Base-by-base conservation (phyloP, 2,329 filamentous ascomycete genomes). In the Zymoseptoria brevis region DNA sequence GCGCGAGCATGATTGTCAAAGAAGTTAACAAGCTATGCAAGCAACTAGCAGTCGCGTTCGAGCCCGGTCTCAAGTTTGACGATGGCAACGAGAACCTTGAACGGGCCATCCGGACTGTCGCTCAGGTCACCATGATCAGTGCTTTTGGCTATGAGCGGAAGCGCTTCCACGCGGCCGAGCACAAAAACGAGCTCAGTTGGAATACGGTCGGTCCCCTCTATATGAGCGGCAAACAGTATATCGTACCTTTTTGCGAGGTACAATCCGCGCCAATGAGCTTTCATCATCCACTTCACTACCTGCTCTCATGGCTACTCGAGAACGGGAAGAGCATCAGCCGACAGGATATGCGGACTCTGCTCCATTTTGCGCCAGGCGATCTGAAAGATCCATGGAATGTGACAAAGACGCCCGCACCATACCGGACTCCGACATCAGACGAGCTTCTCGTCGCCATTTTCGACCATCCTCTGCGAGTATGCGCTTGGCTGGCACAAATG, bases 401-500 rank as follows among this genome's bases (percentile, higher is more conserved):
- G 19, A 64, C 59, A 5, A 64, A 64, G 50, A 56, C 58, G 11
- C 60, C 61, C 4, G 53, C 65, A 13, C 16, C 35, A 45, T n/a
- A 45, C 67, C 68, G 5, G 57, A 52, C 9, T 4, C 58, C 71
- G 22, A 66, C 65, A 3, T 48, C 61, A 13, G 69, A 70, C 55
- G 68, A 72, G 54, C 62, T 72, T 8, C 60, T 72, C 13, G 63
- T 62, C 54, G 66, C 63, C 11, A 84, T 91, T 55, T 96, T 99
- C 69, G 94, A 99, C 73, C 96, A 90, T 68, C 93, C 95, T 0
- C 79, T 99, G 3, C 84, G 95, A 56, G 92, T 97, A 0, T 96
- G 91, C 72, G 91, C 90, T 19, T 99, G 94, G 94, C 80, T 99
- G 30, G 89, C 94, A 5, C 95, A 99, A 76, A 97, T 99, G 85